Conservation (phyloP, 148 eudicot species). For the Beta vulgaris region DNA sequence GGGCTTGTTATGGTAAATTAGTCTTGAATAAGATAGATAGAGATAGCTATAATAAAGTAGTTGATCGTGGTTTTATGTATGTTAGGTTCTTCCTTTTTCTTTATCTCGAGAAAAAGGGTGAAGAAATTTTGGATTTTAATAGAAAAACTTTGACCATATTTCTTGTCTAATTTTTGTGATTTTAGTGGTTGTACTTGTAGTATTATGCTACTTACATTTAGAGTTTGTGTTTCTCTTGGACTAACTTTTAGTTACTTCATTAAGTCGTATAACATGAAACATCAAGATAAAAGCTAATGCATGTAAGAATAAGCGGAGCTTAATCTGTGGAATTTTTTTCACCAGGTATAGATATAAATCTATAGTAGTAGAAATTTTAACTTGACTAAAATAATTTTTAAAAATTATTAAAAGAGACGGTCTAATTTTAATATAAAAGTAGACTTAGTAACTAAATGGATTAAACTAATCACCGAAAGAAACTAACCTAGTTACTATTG, state of each 20-base stretch:
- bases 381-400: no score
- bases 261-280: no score
- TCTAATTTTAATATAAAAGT: no score
- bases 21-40: slow-evolving; percentile 13
- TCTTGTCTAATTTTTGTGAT: not conserved
- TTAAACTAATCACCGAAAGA: no score
- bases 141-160: not conserved
- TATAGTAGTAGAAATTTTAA: no score
- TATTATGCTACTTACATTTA: not conserved
- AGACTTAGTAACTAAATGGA: no score
- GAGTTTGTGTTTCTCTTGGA: not conserved
- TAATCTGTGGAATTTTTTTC: no score
- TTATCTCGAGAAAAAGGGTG: slow-evolving; percentile 14
- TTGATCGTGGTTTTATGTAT: not conserved
- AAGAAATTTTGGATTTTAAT: not conserved
- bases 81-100: slow-evolving; percentile 5
- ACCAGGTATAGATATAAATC: no score
- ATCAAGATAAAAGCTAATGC: no score
- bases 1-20: slow-evolving; percentile 14
- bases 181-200: not conserved
- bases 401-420: no score
- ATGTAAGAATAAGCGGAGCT: no score
- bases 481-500: no score
- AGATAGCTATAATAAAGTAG: not conserved
- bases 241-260: not conserved